Conservation (phyloP, 768 basidiomycete species). For the Exidia glandulosa region DNA sequence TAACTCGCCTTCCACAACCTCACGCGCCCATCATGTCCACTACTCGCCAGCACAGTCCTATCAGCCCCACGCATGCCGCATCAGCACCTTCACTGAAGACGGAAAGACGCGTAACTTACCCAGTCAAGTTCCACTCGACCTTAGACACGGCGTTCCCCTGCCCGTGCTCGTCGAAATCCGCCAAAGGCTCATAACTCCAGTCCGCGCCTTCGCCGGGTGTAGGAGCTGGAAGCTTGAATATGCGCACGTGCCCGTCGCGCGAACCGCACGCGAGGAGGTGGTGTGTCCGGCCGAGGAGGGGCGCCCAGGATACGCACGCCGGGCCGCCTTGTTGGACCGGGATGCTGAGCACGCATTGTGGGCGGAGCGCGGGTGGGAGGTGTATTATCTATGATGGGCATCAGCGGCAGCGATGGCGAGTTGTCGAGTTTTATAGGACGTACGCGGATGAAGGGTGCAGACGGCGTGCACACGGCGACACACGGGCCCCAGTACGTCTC, state of each 20-base stretch:
- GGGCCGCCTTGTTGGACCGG: constrained; percentile 52
- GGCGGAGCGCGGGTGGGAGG: constrained; percentile 56
- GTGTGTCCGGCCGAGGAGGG: constrained; percentile 85
- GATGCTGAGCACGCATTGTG: constrained; percentile 46
- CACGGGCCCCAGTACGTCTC: constrained; percentile 93
- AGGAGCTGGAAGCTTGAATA: constrained; percentile 74
- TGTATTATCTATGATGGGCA: constrained; percentile 51
- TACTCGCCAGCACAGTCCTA: constrained; percentile 73
- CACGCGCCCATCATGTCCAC: constrained; percentile 74
- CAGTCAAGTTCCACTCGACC: constrained; percentile 93
- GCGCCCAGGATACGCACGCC: constrained; percentile 85
- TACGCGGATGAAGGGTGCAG: constrained; percentile 68
- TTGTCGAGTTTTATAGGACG: constrained; percentile 8
- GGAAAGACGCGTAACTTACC: constrained; percentile 31
- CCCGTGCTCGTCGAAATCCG: constrained; percentile 84
- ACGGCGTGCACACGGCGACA: constrained; percentile 66
- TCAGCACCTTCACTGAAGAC: no score
- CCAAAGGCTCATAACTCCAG: constrained; percentile 71
- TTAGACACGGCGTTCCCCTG: constrained; percentile 52
- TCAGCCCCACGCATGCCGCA: not conserved
- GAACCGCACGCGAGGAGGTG: constrained; percentile 89
- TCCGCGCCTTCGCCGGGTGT: constrained; percentile 30
- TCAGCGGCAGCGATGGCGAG: constrained; percentile 3
- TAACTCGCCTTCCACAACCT: constrained; percentile 78
- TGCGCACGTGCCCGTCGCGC: constrained; percentile 77